These are phyloP conservation scores for Xylaria sp. DNA, from an alignment of 2,329 filamentous ascomycete genomes.

Conservation along the genomic window DNA sequence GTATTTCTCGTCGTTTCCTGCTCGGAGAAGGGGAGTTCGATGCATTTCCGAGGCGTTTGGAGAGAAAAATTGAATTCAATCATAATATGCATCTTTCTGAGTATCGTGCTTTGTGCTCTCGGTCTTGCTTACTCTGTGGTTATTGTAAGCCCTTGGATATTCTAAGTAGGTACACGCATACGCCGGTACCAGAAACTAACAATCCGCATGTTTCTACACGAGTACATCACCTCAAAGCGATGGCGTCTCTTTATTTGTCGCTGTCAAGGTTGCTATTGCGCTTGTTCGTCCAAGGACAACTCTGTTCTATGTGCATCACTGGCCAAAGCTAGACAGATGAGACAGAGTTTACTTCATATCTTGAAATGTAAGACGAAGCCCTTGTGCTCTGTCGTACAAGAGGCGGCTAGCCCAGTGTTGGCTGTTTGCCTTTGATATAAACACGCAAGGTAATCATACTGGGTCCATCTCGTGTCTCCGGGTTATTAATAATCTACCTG, in stretches of 20 bases:
- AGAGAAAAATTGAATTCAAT: slow-evolving; percentile 1
- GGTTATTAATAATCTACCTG: slow-evolving; percentile 14
- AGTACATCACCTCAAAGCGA: no score
- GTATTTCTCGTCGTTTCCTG: slow-evolving; percentile 6
- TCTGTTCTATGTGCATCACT: background rate
- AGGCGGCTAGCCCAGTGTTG: background rate
- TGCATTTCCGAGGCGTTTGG: slow-evolving; percentile 37
- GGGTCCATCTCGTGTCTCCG: slow-evolving; percentile 1
- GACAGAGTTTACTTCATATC: background rate
- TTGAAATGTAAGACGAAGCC: slow-evolving; percentile 8
- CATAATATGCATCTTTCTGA: slow-evolving; percentile 2
- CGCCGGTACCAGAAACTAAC: background rate
- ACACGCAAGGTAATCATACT: background rate
- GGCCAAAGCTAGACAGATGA: no score
- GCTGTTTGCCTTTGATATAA: slow-evolving; percentile 3
- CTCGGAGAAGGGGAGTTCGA: slow-evolving; percentile 30
- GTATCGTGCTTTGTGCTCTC: background rate
- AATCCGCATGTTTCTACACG: no score
- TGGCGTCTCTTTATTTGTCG: no score
- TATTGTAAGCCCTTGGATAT: background rate
- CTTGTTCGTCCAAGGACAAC: background rate
- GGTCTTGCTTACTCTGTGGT: background rate
- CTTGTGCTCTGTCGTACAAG: background rate
- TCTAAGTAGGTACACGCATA: background rate
- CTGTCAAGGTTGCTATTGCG: no score